Conservation (phyloP, 2,329 filamentous ascomycete species). For the Penicillium occitanis region DNA sequence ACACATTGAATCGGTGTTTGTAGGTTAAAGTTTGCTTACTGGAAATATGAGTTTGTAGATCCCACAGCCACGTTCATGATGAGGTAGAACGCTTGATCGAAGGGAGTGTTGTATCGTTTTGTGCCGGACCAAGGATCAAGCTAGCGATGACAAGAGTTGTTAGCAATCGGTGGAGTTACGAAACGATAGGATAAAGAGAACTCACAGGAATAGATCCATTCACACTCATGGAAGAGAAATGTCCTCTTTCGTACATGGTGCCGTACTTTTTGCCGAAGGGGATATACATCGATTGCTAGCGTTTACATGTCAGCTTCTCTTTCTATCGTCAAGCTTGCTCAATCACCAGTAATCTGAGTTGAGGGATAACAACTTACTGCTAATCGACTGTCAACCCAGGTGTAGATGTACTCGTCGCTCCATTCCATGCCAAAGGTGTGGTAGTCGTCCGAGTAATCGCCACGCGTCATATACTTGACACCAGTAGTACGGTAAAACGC, state of each 20-base stretch:
- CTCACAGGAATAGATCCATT: constrained; percentile 21
- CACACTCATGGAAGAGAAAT: constrained; percentile 17
- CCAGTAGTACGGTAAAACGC: constrained; percentile 19
- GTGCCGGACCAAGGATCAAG: constrained; percentile 18
- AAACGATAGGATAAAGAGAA: background rate
- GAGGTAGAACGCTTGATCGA: constrained; percentile 19
- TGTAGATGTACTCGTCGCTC: constrained; percentile 20
- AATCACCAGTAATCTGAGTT: too few relatives aligned
- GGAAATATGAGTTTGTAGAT: constrained; percentile 13
- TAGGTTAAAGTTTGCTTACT: constrained; percentile 1
- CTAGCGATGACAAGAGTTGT: background rate
- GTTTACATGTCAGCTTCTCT: background rate
- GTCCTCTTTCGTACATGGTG: constrained; percentile 19
- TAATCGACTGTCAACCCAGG: constrained; percentile 20
- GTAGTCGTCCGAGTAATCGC: constrained; percentile 19
- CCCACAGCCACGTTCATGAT: constrained; percentile 19
- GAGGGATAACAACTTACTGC: constrained; percentile 1
- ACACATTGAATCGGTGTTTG: background rate
- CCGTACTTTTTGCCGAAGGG: constrained; percentile 20
- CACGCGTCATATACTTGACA: constrained; percentile 16
- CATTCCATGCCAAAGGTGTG: constrained; percentile 22
- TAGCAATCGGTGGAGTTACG: background rate
- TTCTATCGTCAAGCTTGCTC: background rate
- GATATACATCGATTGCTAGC: constrained; percentile 20
- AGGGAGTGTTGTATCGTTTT: constrained; percentile 18